phyloP scores from a whole-genome alignment of 148 eudicot species.

The Vaccinium corymbosum region DNA sequence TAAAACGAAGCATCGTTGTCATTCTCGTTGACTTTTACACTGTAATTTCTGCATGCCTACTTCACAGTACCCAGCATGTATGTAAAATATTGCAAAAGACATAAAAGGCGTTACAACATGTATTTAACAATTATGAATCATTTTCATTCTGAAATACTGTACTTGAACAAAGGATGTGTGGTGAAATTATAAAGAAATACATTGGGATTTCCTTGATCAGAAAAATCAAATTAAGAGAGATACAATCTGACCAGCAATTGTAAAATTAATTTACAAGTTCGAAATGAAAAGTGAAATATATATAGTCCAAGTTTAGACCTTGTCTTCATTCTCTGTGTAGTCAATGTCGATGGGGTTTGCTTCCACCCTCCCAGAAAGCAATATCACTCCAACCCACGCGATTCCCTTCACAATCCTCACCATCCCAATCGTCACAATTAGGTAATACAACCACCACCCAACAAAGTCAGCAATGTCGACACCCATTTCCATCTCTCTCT shows the following conservation, averaged over 20 bases:
- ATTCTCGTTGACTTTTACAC: neutral
- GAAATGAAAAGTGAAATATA: neutral
- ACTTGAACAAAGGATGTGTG: neutral
- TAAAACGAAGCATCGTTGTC: neutral
- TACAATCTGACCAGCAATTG: neutral
- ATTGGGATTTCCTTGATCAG: neutral
- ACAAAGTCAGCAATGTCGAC: slow-evolving; percentile 56
- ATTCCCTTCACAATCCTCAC: slow-evolving; percentile 53
- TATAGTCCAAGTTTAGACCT: slow-evolving; percentile 14
- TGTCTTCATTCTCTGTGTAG: slow-evolving; percentile 20
- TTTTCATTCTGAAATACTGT: neutral
- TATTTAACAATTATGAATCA: neutral
- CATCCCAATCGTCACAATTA: slow-evolving; percentile 61
- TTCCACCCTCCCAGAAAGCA: slow-evolving; percentile 32
- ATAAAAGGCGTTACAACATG: neutral
- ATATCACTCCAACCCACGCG: slow-evolving; percentile 36
- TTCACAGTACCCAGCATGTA: neutral
- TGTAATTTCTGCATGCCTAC: neutral
- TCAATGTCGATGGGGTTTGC: neutral
- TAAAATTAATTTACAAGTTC: neutral
- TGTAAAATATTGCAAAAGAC: neutral
- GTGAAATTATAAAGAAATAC: neutral
- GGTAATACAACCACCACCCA: slow-evolving; percentile 81
- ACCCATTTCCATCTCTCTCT: slow-evolving; percentile 39
- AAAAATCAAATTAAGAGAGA: neutral